These are phyloP conservation scores for Phalaenopsis equestris DNA, from an alignment of 106 monocot species.

Conservation along the genomic window DNA sequence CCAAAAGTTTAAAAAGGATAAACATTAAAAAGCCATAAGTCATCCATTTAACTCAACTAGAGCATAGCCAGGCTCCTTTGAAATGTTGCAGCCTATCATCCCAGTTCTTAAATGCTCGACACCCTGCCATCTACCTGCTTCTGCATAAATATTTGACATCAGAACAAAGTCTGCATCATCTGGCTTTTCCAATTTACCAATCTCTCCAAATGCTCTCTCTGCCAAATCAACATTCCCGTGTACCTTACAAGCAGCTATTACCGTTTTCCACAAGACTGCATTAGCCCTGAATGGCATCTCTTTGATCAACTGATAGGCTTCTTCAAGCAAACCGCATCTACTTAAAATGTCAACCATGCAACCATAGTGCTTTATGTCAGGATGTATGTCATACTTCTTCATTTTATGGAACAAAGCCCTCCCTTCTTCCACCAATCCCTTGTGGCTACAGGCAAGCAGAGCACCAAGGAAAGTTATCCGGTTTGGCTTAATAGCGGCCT, in stretches of 20 bases:
- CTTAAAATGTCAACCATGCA: conserved; percentile 77
- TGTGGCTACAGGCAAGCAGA: conserved; percentile 64
- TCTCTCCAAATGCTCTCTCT: conserved; percentile 42
- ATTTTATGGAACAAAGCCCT: conserved; percentile 38
- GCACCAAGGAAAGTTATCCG: conserved; percentile 50
- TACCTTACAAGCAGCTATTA: conserved; percentile 48
- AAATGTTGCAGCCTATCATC: conserved; percentile 21
- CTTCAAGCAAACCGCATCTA: conserved; percentile 41
- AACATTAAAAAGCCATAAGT: background rate
- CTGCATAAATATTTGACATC: conserved; percentile 68
- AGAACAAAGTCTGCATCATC: conserved; percentile 36
- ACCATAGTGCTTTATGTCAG: conserved; percentile 67
- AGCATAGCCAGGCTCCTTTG: conserved; percentile 36
- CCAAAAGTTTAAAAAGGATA: background rate
- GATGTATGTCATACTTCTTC: conserved; percentile 41
- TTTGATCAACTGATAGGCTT: conserved; percentile 45
- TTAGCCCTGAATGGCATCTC: conserved; percentile 44
- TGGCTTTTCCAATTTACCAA: conserved; percentile 18
- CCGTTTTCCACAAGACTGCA: conserved; percentile 48
- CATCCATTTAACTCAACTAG: conserved; percentile 26
- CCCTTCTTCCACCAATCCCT: conserved; percentile 46
- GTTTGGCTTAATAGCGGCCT: conserved; percentile 29
- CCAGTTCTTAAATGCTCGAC: conserved; percentile 34
- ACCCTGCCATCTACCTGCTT: conserved; percentile 54
- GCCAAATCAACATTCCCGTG: conserved; percentile 46